phyloP scores from a whole-genome alignment of 345 rosid species.

The Eucalyptus curtisii region DNA sequence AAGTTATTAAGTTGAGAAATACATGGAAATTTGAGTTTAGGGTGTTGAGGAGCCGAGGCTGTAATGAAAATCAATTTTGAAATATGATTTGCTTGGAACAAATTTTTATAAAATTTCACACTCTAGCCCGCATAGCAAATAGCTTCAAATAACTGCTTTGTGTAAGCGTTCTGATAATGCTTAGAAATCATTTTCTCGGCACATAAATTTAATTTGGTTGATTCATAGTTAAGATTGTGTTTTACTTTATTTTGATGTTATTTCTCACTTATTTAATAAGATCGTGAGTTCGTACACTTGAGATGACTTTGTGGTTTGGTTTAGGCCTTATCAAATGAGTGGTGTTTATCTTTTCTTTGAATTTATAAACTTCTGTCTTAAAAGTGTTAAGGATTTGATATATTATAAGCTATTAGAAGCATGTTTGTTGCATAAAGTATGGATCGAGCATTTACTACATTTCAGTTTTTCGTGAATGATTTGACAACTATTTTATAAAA shows the following conservation, averaged over 20 bases:
- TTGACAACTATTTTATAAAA: background rate
- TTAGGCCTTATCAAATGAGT: background rate
- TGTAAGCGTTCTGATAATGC: background rate
- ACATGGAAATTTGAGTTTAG: background rate
- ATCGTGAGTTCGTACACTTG: fast-evolving
- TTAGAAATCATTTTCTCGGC: background rate
- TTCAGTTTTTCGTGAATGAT: background rate
- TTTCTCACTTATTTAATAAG: background rate
- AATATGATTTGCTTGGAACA: too few relatives aligned
- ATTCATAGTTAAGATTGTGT: background rate
- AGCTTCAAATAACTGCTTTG: background rate
- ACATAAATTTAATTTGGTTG: background rate
- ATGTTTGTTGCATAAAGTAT: background rate
- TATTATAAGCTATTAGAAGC: too few relatives aligned
- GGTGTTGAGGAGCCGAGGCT: background rate
- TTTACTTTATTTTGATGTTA: too few relatives aligned
- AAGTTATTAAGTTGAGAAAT: background rate
- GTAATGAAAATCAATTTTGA: background rate
- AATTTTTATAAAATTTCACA: background rate
- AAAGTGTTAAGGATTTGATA: background rate
- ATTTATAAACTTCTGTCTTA: background rate
- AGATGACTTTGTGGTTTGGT: background rate
- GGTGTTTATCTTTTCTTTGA: too few relatives aligned
- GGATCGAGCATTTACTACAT: background rate
- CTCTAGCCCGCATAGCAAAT: background rate